Evolutionary conservation across 257 asterid species (phyloP).

Genomic region (Datura wrightii): DNA sequence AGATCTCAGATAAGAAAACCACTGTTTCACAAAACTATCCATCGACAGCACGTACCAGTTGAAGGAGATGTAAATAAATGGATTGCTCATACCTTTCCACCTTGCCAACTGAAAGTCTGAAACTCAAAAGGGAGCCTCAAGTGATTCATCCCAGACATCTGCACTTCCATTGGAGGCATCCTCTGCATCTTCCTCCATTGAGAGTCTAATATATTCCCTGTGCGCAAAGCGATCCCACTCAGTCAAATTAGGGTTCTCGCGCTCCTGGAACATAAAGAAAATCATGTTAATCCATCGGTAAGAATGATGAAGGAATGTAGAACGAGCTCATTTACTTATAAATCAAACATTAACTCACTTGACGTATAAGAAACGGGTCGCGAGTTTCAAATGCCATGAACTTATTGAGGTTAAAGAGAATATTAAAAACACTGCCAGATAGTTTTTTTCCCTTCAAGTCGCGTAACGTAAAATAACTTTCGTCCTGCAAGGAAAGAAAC

Average conservation of each 20-base stretch:
- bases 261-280: conserved; percentile 69
- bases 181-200: conserved; percentile 99
- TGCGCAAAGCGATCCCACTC: conserved; percentile 99
- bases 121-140: conserved; percentile 95
- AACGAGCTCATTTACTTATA: background rate
- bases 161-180: conserved; percentile 99
- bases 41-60: background rate
- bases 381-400: conserved; percentile 99
- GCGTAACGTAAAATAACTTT: conserved; percentile 70
- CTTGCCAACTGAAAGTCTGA: conserved; percentile 52
- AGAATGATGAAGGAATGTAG: background rate
- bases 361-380: conserved; percentile 96
- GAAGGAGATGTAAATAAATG: background rate
- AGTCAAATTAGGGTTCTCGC: conserved; percentile 94
- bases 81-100: conserved; percentile 30
- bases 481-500: conserved; percentile 63
- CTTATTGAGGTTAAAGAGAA: conserved; percentile 95
- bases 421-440: conserved; percentile 88
- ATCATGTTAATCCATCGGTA: background rate
- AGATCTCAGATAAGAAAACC: background rate
- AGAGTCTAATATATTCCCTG: conserved; percentile 97
- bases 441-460: conserved; percentile 91
- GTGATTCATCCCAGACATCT: conserved; percentile 99
- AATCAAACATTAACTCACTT: conserved; percentile 53
- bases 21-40: conserved; percentile 9